phyloP scores from a whole-genome alignment of 305 asterid genomes.

The Ilex paraguariensis region DNA sequence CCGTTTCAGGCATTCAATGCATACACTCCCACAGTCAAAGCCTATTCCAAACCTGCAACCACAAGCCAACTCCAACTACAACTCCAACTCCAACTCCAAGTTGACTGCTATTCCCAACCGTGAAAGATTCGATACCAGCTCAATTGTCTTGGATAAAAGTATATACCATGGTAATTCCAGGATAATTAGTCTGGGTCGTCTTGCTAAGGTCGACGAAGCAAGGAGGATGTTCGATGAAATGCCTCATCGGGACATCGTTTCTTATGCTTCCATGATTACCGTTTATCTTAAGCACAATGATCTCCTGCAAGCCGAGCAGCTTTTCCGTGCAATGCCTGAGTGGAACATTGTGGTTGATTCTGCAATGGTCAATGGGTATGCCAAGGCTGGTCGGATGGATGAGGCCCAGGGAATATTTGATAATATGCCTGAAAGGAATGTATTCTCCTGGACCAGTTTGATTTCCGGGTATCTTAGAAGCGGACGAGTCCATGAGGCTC shows the following conservation, averaged over 20 bases:
- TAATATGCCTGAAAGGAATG: slow-evolving; percentile 61
- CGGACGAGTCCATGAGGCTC: slow-evolving; percentile 57
- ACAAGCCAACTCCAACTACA: too few relatives aligned
- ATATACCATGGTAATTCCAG: slow-evolving; percentile 34
- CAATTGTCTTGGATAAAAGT: background rate
- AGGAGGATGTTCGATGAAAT: slow-evolving; percentile 55
- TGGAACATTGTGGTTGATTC: slow-evolving; percentile 69
- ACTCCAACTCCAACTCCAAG: too few relatives aligned
- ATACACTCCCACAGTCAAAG: too few relatives aligned
- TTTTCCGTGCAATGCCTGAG: slow-evolving; percentile 52
- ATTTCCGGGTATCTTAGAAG: slow-evolving; percentile 58
- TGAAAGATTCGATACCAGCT: too few relatives aligned
- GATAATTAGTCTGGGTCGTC: slow-evolving; percentile 37
- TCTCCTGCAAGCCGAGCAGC: slow-evolving; percentile 45
- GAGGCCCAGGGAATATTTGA: slow-evolving; percentile 54
- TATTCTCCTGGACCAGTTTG: slow-evolving; percentile 73
- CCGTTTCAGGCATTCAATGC: too few relatives aligned
- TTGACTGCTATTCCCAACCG: too few relatives aligned
- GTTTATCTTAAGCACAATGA: slow-evolving; percentile 55
- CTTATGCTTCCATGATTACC: slow-evolving; percentile 64
- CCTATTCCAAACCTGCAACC: too few relatives aligned
- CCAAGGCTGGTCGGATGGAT: slow-evolving; percentile 49
- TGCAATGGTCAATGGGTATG: slow-evolving; percentile 78
- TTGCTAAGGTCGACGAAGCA: slow-evolving; percentile 49
- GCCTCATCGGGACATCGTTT: slow-evolving; percentile 49